These are phyloP conservation scores for Ceratocystis colombiana DNA, from an alignment of 2,329 filamentous ascomycete genomes.

Conservation along the genomic window DNA sequence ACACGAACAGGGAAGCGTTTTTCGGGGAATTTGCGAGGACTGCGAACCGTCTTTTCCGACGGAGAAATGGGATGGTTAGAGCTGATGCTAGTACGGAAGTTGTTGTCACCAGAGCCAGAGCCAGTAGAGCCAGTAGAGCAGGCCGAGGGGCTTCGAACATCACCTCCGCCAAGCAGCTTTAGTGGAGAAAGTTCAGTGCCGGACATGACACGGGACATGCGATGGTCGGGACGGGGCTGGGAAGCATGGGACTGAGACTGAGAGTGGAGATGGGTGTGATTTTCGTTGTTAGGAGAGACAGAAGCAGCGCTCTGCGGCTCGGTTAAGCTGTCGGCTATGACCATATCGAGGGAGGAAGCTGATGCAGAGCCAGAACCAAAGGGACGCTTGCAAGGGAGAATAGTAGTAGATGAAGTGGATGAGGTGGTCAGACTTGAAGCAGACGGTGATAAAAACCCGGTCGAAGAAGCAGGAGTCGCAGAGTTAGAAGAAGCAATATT, in stretches of 20 bases:
- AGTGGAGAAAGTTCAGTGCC: conserved; percentile 49
- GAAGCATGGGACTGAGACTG: conserved; percentile 17
- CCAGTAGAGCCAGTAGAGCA: conserved; percentile 29
- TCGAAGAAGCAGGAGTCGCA: neutral
- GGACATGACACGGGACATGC: conserved; percentile 46
- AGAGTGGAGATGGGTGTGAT: conserved; percentile 18
- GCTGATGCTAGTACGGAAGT: conserved; percentile 26
- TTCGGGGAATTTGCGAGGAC: conserved; percentile 43
- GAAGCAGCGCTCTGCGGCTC: conserved; percentile 16
- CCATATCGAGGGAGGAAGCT: conserved; percentile 11
- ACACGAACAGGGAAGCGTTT: conserved; percentile 54
- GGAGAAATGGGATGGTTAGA: conserved; percentile 26
- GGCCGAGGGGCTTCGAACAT: conserved; percentile 26
- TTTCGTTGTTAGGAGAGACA: conserved; percentile 11
- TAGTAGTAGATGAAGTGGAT: conserved; percentile 17
- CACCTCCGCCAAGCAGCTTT: conserved; percentile 41
- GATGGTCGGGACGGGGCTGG: conserved; percentile 15
- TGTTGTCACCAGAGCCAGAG: conserved; percentile 24
- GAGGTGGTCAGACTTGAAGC: neutral
- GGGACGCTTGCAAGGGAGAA: conserved; percentile 23
- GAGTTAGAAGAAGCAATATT: conserved; percentile 19
- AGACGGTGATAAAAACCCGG: conserved; percentile 18
- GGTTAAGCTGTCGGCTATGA: conserved; percentile 23
- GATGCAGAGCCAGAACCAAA: conserved; percentile 17
- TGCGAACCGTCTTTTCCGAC: conserved; percentile 33